A percentile compares a stretch with the other conserved stretches of the same genome.
Conservation (phyloP, 208 protist species). For the Trypanosoma cruzi region DNA sequence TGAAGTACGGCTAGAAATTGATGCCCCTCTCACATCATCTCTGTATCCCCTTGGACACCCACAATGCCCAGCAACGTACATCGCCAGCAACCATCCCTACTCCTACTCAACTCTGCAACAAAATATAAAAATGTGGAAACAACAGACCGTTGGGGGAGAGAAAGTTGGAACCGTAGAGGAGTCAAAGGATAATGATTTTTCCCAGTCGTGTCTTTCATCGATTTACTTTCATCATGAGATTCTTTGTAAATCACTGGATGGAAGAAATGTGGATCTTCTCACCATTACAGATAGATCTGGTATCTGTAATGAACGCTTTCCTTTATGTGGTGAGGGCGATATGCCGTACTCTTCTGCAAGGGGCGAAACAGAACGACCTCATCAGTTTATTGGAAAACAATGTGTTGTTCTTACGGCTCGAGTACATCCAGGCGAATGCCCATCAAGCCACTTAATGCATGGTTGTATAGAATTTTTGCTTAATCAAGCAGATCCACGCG, state of each 20-base stretch:
- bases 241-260: slow-evolving; percentile 84
- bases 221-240: slow-evolving; percentile 91
- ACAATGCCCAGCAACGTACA: slow-evolving; percentile 68
- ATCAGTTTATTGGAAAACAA: slow-evolving; percentile 59
- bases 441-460: slow-evolving; percentile 93
- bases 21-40: slow-evolving; percentile 40
- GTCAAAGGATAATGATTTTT: not conserved
- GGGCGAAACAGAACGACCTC: slow-evolving; percentile 54
- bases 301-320: slow-evolving; percentile 38
- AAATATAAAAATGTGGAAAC: slow-evolving; percentile 65
- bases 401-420: slow-evolving; percentile 87
- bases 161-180: not conserved
- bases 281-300: slow-evolving; percentile 81
- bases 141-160: slow-evolving; percentile 14
- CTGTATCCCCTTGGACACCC: slow-evolving; percentile 49
- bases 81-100: slow-evolving; percentile 94
- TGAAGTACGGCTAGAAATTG: slow-evolving; percentile 69
- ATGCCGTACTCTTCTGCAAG: slow-evolving; percentile 69
- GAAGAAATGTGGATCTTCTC: slow-evolving; percentile 81
- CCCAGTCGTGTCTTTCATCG: not conserved
- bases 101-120: slow-evolving; percentile 74
- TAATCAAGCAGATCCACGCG: slow-evolving; percentile 64
- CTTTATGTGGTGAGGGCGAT: slow-evolving; percentile 39
- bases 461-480: slow-evolving; percentile 92
- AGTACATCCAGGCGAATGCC: slow-evolving; percentile 94